phyloP scores from a whole-genome alignment of 371 early-diverging fungal genomes.

The Mortierella polycephala region DNA sequence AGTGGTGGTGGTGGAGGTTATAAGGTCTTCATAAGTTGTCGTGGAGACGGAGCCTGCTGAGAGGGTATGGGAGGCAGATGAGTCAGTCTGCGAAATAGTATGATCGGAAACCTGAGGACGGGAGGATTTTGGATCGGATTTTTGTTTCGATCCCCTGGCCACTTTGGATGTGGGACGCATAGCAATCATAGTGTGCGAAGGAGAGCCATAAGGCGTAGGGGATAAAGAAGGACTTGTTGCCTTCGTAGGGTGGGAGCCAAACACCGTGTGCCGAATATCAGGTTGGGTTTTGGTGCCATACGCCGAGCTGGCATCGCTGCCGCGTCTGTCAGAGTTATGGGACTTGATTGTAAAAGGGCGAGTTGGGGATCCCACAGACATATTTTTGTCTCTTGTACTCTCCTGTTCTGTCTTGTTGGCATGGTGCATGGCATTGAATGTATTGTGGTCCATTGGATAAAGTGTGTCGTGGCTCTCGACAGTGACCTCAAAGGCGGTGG shows the following conservation, averaged over 20 bases:
- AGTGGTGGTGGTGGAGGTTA: not conserved
- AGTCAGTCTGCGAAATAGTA: slow-evolving; percentile 1
- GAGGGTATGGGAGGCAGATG: not conserved
- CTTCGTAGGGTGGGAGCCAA: slow-evolving; percentile 15
- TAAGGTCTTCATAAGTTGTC: not conserved
- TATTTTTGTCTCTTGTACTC: not conserved
- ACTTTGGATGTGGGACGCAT: not conserved
- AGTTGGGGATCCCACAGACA: slow-evolving; percentile 6
- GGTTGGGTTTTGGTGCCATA: slow-evolving; percentile 6
- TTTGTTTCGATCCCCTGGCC: not conserved
- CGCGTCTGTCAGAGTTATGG: slow-evolving; percentile 14
- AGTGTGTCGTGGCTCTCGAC: slow-evolving; percentile 12
- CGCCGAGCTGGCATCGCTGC: slow-evolving; percentile 11
- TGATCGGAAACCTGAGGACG: slow-evolving; percentile 2
- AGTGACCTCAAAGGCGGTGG: slow-evolving; percentile 1
- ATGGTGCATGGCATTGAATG: slow-evolving; percentile 11
- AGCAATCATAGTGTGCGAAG: slow-evolving; percentile 19
- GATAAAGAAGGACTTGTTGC: slow-evolving; percentile 13
- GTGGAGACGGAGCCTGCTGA: not conserved
- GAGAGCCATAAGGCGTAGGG: slow-evolving; percentile 1
- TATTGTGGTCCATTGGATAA: slow-evolving; percentile 15
- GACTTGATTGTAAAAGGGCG: slow-evolving; percentile 20
- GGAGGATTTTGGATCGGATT: not conserved
- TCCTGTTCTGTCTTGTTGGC: slow-evolving; percentile 29
- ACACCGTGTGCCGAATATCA: slow-evolving; percentile 30